Evolutionary conservation across 2,329 filamentous ascomycete genomes (phyloP).

Genomic region (Trichoderma koningiopsis): DNA sequence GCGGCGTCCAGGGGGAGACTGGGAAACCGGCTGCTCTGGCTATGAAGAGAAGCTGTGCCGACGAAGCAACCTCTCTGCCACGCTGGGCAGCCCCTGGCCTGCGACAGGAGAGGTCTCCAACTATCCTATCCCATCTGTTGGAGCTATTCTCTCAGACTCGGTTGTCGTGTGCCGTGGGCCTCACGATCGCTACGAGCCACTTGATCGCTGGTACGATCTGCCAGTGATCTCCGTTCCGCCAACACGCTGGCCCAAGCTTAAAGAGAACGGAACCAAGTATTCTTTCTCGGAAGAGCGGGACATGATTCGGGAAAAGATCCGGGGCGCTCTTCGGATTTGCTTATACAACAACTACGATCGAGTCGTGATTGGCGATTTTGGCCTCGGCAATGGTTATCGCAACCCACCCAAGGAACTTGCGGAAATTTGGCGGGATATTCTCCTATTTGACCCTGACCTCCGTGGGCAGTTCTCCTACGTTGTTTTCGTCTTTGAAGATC

Average conservation of each 20-base stretch:
- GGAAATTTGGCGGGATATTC: constrained; percentile 65
- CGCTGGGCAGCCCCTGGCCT: constrained; percentile 63
- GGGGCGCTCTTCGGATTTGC: constrained; percentile 70
- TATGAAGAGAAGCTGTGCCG: constrained; percentile 70
- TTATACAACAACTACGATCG: constrained; percentile 59
- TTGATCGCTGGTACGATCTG: constrained; percentile 58
- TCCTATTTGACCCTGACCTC: constrained; percentile 64
- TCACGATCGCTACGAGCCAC: constrained; percentile 63
- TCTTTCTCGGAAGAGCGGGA: constrained; percentile 72
- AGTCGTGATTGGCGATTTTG: constrained; percentile 66
- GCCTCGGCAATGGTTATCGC: constrained; percentile 63
- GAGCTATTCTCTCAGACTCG: constrained; percentile 69
- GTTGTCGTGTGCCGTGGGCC: constrained; percentile 75
- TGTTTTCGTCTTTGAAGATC: constrained; percentile 66
- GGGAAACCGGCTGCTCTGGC: constrained; percentile 63
- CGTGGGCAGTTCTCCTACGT: constrained; percentile 63
- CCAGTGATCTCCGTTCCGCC: constrained; percentile 76
- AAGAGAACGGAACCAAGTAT: constrained; percentile 66
- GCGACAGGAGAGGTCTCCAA: constrained; percentile 51
- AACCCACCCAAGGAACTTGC: constrained; percentile 68
- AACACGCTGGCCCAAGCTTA: constrained; percentile 72
- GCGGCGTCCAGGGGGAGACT: constrained; percentile 75
- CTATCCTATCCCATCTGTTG: constrained; percentile 71
- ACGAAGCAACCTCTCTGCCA: constrained; percentile 71
- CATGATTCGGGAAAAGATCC: constrained; percentile 73